Percentiles rank a stretch among this genome's conserved stretches.
Conservation (phyloP, 106 monocot species). For the Phalaenopsis aphrodite region DNA sequence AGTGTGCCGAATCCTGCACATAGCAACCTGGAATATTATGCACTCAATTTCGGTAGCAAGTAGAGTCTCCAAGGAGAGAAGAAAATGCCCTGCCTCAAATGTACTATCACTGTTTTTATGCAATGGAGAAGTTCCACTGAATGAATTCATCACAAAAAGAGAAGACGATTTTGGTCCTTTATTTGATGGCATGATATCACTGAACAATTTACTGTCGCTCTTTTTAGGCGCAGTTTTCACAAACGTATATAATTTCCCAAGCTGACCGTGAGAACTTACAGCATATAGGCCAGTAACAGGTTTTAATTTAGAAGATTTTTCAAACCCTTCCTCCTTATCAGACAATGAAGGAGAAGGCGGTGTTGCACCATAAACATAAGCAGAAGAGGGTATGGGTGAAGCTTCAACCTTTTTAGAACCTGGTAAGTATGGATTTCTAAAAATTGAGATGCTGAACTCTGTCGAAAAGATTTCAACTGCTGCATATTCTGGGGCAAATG, state of each 20-base stretch:
- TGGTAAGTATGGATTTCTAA: constrained; percentile 71
- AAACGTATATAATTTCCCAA: constrained; percentile 43
- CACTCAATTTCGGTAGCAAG: constrained; percentile 90
- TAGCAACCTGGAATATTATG: constrained; percentile 77
- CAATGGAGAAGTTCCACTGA: constrained; percentile 16
- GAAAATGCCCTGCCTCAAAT: constrained; percentile 38
- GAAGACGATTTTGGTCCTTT: constrained; percentile 35
- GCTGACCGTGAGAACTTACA: constrained; percentile 9
- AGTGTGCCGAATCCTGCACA: constrained; percentile 79
- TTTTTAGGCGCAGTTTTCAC: constrained; percentile 34
- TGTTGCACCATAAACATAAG: constrained; percentile 47
- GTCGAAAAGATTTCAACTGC: constrained; percentile 51
- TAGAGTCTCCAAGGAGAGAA: constrained; percentile 47
- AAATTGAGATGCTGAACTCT: constrained; percentile 44
- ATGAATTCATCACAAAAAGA: constrained; percentile 31
- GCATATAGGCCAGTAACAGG: constrained; percentile 8
- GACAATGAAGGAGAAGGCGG: constrained; percentile 39
- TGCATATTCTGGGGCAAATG: constrained; percentile 88
- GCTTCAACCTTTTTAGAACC: constrained; percentile 60
- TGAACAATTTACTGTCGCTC: constrained; percentile 20
- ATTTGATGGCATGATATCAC: constrained; percentile 18
- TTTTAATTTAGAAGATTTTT: constrained; percentile 27
- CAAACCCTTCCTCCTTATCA: constrained; percentile 39
- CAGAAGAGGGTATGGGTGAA: constrained; percentile 23
- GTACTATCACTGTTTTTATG: constrained; percentile 44